These are phyloP conservation scores for Theileria parva DNA, from an alignment of 169 alveolate genomes.

Conservation along the genomic window DNA sequence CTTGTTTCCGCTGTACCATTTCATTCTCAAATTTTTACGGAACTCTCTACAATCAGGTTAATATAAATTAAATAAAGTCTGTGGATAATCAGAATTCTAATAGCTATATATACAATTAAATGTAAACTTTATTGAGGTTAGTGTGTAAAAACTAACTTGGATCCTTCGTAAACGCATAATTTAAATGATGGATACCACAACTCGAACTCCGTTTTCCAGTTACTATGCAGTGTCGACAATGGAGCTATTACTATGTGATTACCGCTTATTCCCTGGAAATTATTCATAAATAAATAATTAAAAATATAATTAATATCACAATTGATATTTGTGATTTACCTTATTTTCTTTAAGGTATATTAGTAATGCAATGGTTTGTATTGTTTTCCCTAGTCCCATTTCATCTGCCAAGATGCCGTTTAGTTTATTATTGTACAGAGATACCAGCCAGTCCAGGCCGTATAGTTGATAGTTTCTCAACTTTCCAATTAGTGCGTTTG, in stretches of 20 bases:
- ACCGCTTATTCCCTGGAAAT: slow-evolving; percentile 82
- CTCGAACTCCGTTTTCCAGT: slow-evolving; percentile 92
- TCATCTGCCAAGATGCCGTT: slow-evolving; percentile 98
- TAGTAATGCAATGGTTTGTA: slow-evolving; percentile 92
- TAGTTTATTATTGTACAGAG: slow-evolving; percentile 91
- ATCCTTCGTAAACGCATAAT: slow-evolving; percentile 83
- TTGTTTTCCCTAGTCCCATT: slow-evolving; percentile 98
- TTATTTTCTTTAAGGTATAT: slow-evolving; percentile 35
- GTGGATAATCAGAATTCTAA: neutral
- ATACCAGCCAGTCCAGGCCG: slow-evolving; percentile 93
- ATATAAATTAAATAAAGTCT: neutral
- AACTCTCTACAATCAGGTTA: slow-evolving; percentile 12
- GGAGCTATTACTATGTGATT: slow-evolving; percentile 96
- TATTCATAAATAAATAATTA: neutral
- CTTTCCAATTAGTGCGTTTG: slow-evolving; percentile 66
- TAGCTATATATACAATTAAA: neutral
- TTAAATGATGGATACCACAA: slow-evolving; percentile 93
- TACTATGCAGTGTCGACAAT: slow-evolving; percentile 90
- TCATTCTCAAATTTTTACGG: slow-evolving; percentile 8
- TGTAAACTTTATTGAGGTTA: too few species aligned
- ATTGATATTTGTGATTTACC: neutral
- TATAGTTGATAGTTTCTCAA: slow-evolving; percentile 88
- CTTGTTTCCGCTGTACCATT: slow-evolving; percentile 26
- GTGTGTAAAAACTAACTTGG: slow-evolving; percentile 39
- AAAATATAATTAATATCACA: neutral